These are phyloP conservation scores for Tricladium varicosporioides DNA, from an alignment of 2,329 filamentous ascomycete species.

Conservation along the genomic window DNA sequence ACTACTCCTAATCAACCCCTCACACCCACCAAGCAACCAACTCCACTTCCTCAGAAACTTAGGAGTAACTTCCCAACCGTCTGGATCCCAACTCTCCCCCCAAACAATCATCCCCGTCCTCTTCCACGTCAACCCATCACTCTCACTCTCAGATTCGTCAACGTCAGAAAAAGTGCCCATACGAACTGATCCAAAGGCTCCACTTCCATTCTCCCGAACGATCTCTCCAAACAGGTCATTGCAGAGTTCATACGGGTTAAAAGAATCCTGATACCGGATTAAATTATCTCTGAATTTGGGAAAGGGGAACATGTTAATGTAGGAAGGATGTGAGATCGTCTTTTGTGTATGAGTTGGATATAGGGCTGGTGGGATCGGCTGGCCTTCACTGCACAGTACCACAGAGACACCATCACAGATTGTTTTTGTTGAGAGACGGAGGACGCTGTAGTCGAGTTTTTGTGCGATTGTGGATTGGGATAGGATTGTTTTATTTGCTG, in stretches of 20 bases:
- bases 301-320: slow-evolving; percentile 26
- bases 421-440: neutral
- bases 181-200: neutral
- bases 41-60: slow-evolving; percentile 21
- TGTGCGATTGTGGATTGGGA: slow-evolving; percentile 5
- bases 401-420: slow-evolving; percentile 19
- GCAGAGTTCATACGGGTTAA: slow-evolving; percentile 20
- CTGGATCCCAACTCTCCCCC: slow-evolving; percentile 20
- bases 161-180: neutral
- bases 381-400: slow-evolving; percentile 4
- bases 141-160: slow-evolving; percentile 3
- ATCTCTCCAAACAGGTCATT: slow-evolving; percentile 23
- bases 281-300: slow-evolving; percentile 23
- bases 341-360: slow-evolving; percentile 19
- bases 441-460: neutral
- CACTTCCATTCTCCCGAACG: neutral
- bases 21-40: slow-evolving; percentile 20
- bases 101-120: slow-evolving; percentile 21
- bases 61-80: slow-evolving; percentile 23
- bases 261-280: slow-evolving; percentile 16
- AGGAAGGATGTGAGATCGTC: slow-evolving; percentile 19
- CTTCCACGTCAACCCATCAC: slow-evolving; percentile 15
- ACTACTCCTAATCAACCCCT: slow-evolving; percentile 16
- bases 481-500: slow-evolving; percentile 21
- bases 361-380: slow-evolving; percentile 14